Conservation (phyloP, 805 yeast genomes). For the Teunomyces atbi region DNA sequence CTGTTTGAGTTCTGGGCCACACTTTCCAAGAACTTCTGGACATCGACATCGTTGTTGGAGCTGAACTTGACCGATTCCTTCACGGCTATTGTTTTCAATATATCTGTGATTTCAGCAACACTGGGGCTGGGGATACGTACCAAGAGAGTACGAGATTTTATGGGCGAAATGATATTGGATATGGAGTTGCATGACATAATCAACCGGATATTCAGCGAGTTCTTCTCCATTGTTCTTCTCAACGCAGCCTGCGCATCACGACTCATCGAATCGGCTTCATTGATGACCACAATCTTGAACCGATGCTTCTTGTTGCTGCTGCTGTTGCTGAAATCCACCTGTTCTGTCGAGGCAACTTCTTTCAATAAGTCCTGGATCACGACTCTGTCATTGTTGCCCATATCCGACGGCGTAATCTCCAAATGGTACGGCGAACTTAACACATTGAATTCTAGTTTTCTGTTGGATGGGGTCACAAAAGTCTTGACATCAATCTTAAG, state of each 20-base stretch:
- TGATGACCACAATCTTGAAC: conserved; percentile 79
- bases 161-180: conserved; percentile 89
- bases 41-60: conserved; percentile 36
- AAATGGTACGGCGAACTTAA: conserved; percentile 89
- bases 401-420: conserved; percentile 95
- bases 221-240: conserved; percentile 95
- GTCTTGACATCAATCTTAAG: conserved; percentile 84
- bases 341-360: conserved; percentile 93
- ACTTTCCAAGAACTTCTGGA: conserved; percentile 37
- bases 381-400: conserved; percentile 93
- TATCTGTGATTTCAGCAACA: conserved; percentile 51
- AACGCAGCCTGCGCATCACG: conserved; percentile 96
- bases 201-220: conserved; percentile 81
- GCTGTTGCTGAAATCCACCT: conserved; percentile 71
- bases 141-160: conserved; percentile 85
- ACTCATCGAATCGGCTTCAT: conserved; percentile 86
- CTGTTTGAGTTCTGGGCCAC: conserved; percentile 60
- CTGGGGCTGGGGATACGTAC: conserved; percentile 87
- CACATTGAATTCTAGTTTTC: conserved; percentile 87
- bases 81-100: conserved; percentile 63
- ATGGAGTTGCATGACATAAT: conserved; percentile 85
- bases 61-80: conserved; percentile 42
- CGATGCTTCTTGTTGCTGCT: conserved; percentile 46
- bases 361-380: conserved; percentile 92
- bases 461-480: conserved; percentile 67